phyloP scores from a whole-genome alignment of 805 yeast genomes.

The Saturnispora halmiae region DNA sequence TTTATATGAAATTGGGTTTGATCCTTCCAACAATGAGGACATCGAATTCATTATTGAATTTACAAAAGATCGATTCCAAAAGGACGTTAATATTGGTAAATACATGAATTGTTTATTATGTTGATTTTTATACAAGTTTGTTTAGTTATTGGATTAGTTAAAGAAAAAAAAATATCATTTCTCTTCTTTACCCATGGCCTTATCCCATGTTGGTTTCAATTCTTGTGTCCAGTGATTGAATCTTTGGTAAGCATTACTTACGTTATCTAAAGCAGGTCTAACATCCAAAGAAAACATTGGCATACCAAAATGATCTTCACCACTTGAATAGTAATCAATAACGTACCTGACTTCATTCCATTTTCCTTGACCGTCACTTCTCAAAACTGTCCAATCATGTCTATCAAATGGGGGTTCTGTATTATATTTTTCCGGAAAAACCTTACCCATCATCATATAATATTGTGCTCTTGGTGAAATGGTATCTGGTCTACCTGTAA shows the following conservation, averaged over 20 bases:
- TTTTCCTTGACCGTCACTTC: constrained; percentile 42
- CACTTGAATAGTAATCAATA: constrained; percentile 88
- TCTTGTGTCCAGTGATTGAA: constrained; percentile 45
- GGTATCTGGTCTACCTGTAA: constrained; percentile 88
- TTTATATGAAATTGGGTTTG: constrained; percentile 48
- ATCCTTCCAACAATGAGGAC: constrained; percentile 42
- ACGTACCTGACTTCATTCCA: constrained; percentile 82
- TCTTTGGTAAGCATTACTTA: constrained; percentile 58
- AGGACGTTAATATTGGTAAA: constrained; percentile 33
- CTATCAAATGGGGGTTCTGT: constrained; percentile 91
- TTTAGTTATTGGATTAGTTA: background rate
- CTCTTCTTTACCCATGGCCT: constrained; percentile 52
- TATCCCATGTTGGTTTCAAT: constrained; percentile 52
- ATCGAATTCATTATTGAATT: constrained; percentile 35
- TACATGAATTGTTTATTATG: constrained; percentile 29
- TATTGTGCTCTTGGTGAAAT: constrained; percentile 76
- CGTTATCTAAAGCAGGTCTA: constrained; percentile 82
- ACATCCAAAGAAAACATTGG: constrained; percentile 92
- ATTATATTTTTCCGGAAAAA: constrained; percentile 66
- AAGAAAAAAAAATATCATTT: background rate
- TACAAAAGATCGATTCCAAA: constrained; percentile 40
- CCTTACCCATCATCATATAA: constrained; percentile 53
- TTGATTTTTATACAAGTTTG: background rate
- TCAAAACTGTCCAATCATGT: constrained; percentile 95
- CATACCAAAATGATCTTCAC: constrained; percentile 80